phyloP scores from a whole-genome alignment of 1,284 basidiomycete species.

The Cutaneotrichosporon dermatis region DNA sequence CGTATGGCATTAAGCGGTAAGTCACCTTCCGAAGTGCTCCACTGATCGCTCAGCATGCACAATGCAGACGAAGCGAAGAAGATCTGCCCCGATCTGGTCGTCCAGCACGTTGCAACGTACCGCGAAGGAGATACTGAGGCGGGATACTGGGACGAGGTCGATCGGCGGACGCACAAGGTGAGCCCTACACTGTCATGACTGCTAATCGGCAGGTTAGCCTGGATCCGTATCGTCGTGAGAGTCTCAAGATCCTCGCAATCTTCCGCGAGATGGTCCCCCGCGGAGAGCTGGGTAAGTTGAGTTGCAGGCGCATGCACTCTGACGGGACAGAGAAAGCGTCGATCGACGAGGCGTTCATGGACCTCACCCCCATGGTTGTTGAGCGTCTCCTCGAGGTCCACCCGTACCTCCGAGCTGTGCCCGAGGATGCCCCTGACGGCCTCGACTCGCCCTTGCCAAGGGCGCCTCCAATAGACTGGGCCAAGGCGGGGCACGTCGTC shows the following conservation, averaged over 20 bases:
- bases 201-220: constrained; percentile 67
- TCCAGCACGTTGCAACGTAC: constrained; percentile 90
- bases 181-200: constrained; percentile 12
- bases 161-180: constrained; percentile 88
- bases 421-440: constrained; percentile 64
- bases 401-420: constrained; percentile 68
- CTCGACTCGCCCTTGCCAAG: constrained; percentile 77
- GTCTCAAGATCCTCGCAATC: constrained; percentile 77
- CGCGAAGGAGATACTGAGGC: constrained; percentile 80
- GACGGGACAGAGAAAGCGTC: constrained; percentile 63
- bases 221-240: constrained; percentile 89
- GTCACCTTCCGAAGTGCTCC: constrained; percentile 1
- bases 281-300: constrained; percentile 60
- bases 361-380: constrained; percentile 73
- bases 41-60: constrained; percentile 23
- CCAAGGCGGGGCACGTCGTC: constrained; percentile 63
- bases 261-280: constrained; percentile 72
- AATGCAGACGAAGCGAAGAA: constrained; percentile 69
- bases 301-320: not conserved
- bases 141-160: constrained; percentile 80
- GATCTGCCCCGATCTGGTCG: constrained; percentile 75
- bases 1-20: constrained; percentile 75
- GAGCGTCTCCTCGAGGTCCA: constrained; percentile 66
- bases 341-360: constrained; percentile 75
- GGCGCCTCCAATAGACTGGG: constrained; percentile 66